Base-by-base conservation (phyloP, 495 filamentous ascomycete genomes). In the Lasiosphaeria hispida region DNA sequence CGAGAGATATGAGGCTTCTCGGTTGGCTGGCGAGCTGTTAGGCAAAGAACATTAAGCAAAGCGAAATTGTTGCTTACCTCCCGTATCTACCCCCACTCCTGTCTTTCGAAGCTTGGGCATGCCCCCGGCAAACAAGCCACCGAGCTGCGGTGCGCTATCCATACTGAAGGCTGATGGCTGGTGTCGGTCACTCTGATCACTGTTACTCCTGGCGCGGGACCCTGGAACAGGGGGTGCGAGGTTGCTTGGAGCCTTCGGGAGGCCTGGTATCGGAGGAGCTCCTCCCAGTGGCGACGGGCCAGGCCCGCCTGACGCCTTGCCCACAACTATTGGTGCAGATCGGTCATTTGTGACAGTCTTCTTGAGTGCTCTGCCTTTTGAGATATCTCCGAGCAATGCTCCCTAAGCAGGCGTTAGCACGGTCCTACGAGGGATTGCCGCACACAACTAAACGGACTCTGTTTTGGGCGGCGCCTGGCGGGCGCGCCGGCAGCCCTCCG, bases 291-390 rank as follows among this genome's bases (percentile, higher is more conserved):
- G 69, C 51, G 68, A 65, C 2, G 76, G 73, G 11, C 83, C 85
- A 19, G 79, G 72, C 10, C 78, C 80, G 53, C 40, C 61, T 7
- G 63, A 58, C n/a, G 81, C 77, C 14, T 64, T 68, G 42, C 77
- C 81, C 13, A 72, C 81, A 48, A 97, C 71, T 53, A 80, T 58
- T 1, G 94, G 94, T 13, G 91, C 92, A 40, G 92, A 97, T 72
- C 94, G 85, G 75, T 98, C 94, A 72, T 98, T 97, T 57, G 91
- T 95, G 30, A 92, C 88, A 10, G 91, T 75, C 75, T 96, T 96
- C 77, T 88, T 96, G 42, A 98, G 78, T 43, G 73, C 68, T 59
- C 78, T 77, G 39, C 95, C 94, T 77, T 96, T 96, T 48, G 78
- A 76, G 61, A 98, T 98, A 75, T 97, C 93, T 63, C 80, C 77